Evolutionary conservation across 2,329 filamentous ascomycete genomes (phyloP), one percentile per base, ranked within the genome.

Genomic region (Simplicillium aogashimaense): DNA sequence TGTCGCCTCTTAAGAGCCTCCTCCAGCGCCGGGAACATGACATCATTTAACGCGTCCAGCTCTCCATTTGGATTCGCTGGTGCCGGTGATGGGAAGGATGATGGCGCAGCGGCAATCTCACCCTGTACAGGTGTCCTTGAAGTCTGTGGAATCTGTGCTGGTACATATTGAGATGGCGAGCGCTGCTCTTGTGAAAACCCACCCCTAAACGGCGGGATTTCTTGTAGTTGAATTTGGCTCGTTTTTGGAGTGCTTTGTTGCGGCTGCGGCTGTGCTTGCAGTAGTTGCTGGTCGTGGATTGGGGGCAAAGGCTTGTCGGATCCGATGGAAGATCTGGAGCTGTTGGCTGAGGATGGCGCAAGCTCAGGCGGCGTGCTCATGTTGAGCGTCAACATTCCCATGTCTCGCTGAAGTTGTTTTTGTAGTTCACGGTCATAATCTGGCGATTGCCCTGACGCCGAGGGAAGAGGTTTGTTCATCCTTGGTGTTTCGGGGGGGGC

Each of bases 21-120:
- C 60, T 95, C 88, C 2, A 98, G 73, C 2, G 92, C 90, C 1
- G 92, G 92, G 46, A 97, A 81, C 30, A 98, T 86, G 38, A 98
- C 90, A 50, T 90, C 86, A 54, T 83, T 86, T 1, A 95, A 72
- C 2, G 89, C 88, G 39, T 94, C 92, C 16, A 94, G 73, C 43
- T 94, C 84, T 11, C 75, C 78, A 41, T 77, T 75, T 17, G 74
- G 61, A 45, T 75, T 77, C 2, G 70, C 55, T 1, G 78, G 73
- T 1, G 75, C 69, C 7, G 70, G 71, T 17, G 70, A 66, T 3
- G 76, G 77, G 51, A 78, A 79, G 2, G 72, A 63, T 10, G 69
- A 64, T 4, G 69, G 63, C 13, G 66, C 54, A 1, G 49, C 41
- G 4, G 55, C 52, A 13, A 46, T 48, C 11, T 64, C 63, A 2